These are phyloP conservation scores for Furcasterigmium furcatum DNA, from an alignment of 2,329 filamentous ascomycete species.

Conservation along the genomic window DNA sequence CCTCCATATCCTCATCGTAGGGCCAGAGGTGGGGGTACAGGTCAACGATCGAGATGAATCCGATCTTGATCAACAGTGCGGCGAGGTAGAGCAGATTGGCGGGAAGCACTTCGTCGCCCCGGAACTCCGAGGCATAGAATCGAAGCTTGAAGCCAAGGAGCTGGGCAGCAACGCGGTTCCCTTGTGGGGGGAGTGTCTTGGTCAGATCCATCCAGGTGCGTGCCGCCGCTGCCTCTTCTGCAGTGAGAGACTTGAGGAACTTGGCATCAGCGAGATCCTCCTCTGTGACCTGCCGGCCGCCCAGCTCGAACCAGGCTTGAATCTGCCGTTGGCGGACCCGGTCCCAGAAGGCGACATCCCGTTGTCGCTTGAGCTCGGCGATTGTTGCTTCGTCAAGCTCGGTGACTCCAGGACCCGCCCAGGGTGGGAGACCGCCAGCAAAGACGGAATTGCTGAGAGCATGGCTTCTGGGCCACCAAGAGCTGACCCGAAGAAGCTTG, in stretches of 20 bases:
- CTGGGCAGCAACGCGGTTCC: constrained; percentile 90
- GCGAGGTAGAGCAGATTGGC: constrained; percentile 92
- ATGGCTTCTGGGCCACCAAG: constrained; percentile 69
- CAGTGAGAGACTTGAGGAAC: constrained; percentile 32
- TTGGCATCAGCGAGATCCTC: constrained; percentile 47
- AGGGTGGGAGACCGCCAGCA: constrained; percentile 70
- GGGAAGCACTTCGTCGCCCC: constrained; percentile 75
- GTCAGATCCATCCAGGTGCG: constrained; percentile 78
- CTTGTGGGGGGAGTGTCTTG: constrained; percentile 75
- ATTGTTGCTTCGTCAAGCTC: constrained; percentile 67
- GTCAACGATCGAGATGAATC: constrained; percentile 89
- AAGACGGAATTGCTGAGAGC: constrained; percentile 39
- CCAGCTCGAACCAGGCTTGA: constrained; percentile 86
- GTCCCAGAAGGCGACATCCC: constrained; percentile 79
- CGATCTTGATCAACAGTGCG: constrained; percentile 91
- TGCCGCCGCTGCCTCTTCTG: constrained; percentile 48
- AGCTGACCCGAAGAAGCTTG: constrained; percentile 85
- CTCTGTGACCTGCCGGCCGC: constrained; percentile 64
- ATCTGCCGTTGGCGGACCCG: constrained; percentile 73
- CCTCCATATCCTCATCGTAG: constrained; percentile 77
- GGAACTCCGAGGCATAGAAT: constrained; percentile 82
- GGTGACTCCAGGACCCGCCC: constrained; percentile 71
- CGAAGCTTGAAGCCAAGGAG: constrained; percentile 95
- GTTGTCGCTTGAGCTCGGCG: constrained; percentile 51
- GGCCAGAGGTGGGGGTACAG: constrained; percentile 92